phyloP scores from a whole-genome alignment of 345 rosid genomes.

The Eucalyptus dawsonii region DNA sequence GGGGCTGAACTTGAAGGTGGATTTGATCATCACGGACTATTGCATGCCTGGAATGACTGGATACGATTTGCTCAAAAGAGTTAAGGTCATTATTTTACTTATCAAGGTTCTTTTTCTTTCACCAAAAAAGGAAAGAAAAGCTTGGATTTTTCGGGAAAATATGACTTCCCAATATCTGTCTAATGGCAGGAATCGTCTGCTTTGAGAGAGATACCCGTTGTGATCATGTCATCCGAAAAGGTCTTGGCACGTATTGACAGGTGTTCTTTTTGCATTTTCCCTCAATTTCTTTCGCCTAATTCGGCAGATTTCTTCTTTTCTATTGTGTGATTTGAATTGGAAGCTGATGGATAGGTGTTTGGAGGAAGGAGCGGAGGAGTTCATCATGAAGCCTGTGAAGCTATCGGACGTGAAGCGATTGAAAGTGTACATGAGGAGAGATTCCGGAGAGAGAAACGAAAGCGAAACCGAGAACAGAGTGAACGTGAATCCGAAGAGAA shows the following conservation, averaged over 20 bases:
- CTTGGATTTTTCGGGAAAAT: not conserved
- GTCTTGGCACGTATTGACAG: constrained; percentile 68
- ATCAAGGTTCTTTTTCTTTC: not conserved
- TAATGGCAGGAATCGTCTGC: constrained; percentile 58
- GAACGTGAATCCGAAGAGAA: constrained; percentile 31
- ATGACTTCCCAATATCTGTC: not conserved
- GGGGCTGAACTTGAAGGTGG: constrained; percentile 58
- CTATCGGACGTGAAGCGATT: constrained; percentile 73
- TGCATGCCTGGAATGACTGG: constrained; percentile 99
- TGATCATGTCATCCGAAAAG: constrained; percentile 93
- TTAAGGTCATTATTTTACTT: constrained; percentile 40
- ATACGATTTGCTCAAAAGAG: constrained; percentile 82
- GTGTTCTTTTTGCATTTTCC: not conserved
- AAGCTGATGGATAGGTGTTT: constrained; percentile 41
- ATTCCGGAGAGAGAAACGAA: not conserved
- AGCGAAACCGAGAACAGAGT: not conserved
- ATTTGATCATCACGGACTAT: constrained; percentile 88
- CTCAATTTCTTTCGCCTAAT: not conserved
- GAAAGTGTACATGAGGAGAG: constrained; percentile 32
- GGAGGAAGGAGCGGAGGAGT: constrained; percentile 96
- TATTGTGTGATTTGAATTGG: not conserved
- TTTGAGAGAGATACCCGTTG: constrained; percentile 71
- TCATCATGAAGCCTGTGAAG: constrained; percentile 89
- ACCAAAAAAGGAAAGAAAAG: not conserved
- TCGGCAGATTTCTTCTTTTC: not conserved